Evolutionary conservation across 768 basidiomycete genomes (phyloP).

Genomic region (Leccinum aurantiacum): DNA sequence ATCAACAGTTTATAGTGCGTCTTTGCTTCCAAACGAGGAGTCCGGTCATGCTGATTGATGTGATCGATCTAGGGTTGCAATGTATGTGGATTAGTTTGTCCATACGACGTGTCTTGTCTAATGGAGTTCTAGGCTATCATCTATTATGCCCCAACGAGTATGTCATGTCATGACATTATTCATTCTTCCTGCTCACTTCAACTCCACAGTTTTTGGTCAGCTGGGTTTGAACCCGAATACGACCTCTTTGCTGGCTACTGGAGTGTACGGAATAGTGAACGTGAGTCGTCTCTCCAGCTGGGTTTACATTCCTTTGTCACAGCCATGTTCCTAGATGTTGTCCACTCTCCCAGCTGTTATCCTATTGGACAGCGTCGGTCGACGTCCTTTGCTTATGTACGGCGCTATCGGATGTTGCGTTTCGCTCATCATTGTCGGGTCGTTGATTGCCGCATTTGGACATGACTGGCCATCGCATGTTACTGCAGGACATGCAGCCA

Average conservation of each 20-base stretch:
- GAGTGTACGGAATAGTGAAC: slow-evolving; percentile 40
- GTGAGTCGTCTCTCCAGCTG: slow-evolving; percentile 8
- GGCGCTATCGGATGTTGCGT: slow-evolving; percentile 38
- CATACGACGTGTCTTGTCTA: slow-evolving; percentile 1
- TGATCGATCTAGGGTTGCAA: slow-evolving; percentile 24
- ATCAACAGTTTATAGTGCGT: slow-evolving; percentile 35
- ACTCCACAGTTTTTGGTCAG: slow-evolving; percentile 38
- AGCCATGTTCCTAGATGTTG: slow-evolving; percentile 25
- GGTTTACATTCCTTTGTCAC: not conserved
- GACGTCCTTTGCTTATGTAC: slow-evolving; percentile 40
- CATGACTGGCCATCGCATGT: slow-evolving; percentile 30
- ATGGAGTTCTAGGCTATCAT: slow-evolving; percentile 26
- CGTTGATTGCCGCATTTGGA: slow-evolving; percentile 30
- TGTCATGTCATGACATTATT: not conserved
- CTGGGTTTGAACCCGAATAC: slow-evolving; percentile 42
- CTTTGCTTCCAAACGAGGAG: not conserved
- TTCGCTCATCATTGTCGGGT: slow-evolving; percentile 30
- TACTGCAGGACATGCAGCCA: slow-evolving; percentile 28
- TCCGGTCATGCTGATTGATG: not conserved
- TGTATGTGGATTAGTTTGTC: slow-evolving; percentile 16
- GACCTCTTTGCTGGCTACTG: slow-evolving; percentile 42
- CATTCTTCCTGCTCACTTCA: slow-evolving; percentile 17
- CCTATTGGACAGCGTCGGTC: slow-evolving; percentile 39
- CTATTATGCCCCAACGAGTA: slow-evolving; percentile 28
- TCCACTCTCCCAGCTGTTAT: slow-evolving; percentile 38